These are phyloP conservation scores for Paramecium pentaurelia DNA, from an alignment of 73 alveolate genomes.

Conservation along the genomic window DNA sequence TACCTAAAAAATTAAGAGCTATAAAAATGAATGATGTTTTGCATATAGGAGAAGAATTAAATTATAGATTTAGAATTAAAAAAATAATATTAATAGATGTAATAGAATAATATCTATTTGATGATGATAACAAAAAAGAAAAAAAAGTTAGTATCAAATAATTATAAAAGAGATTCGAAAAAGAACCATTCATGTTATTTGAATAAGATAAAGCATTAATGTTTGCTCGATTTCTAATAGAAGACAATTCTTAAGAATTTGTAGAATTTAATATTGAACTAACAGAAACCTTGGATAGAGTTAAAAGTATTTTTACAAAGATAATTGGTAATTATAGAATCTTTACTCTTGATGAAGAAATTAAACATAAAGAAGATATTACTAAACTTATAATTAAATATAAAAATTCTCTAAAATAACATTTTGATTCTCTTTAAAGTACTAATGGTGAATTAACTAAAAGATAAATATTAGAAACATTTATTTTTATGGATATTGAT, in stretches of 20 bases:
- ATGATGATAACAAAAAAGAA: slow-evolving; percentile 21
- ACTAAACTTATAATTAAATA: neutral
- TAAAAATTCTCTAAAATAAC: slow-evolving; percentile 5
- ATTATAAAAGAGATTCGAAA: neutral
- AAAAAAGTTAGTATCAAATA: neutral
- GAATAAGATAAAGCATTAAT: slow-evolving; percentile 37
- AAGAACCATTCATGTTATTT: slow-evolving; percentile 22
- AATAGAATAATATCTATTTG: slow-evolving; percentile 29
- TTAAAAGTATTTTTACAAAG: slow-evolving; percentile 14
- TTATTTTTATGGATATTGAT: slow-evolving; percentile 39
- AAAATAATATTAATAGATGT: slow-evolving; percentile 16
- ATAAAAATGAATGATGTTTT: neutral
- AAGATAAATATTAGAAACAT: neutral
- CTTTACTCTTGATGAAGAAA: slow-evolving; percentile 4
- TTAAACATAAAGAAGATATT: slow-evolving; percentile 6
- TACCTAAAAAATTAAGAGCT: slow-evolving; percentile 32
- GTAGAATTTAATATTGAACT: slow-evolving; percentile 32
- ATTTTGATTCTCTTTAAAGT: slow-evolving; percentile 23
- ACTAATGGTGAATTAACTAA: slow-evolving; percentile 27
- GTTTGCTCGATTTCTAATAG: slow-evolving; percentile 10
- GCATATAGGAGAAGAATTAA: neutral
- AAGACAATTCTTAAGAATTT: slow-evolving; percentile 15
- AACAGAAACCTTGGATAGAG: slow-evolving; percentile 1
- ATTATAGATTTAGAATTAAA: slow-evolving; percentile 24
- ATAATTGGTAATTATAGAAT: neutral